These are phyloP conservation scores for Raphanus raphanistrum DNA, from an alignment of 345 rosid genomes.

Conservation along the genomic window DNA sequence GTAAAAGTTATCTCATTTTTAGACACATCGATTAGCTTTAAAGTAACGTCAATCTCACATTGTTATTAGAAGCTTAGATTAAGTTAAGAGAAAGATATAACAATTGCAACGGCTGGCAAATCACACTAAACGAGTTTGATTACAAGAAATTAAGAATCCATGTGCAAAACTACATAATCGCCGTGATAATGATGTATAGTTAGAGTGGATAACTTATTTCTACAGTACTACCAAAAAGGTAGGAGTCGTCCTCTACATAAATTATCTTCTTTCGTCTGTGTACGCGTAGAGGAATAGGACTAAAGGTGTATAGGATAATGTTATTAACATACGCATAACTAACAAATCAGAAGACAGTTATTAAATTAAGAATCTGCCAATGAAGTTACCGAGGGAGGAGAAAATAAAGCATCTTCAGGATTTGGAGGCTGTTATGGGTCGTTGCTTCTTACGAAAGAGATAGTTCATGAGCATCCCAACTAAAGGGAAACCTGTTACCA, in stretches of 20 bases:
- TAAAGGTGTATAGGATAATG: not conserved
- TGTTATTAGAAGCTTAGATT: too few species aligned
- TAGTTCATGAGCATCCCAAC: slow-evolving; percentile 50
- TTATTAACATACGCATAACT: not conserved
- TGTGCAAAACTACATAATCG: too few species aligned
- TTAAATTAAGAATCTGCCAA: not conserved
- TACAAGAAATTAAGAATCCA: too few species aligned
- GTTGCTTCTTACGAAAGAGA: slow-evolving; percentile 51
- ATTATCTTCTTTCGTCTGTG: not conserved
- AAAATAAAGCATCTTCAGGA: slow-evolving; percentile 1
- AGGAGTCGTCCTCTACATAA: not conserved
- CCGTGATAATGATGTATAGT: too few species aligned
- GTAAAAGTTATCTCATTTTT: too few species aligned
- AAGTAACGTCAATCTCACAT: too few species aligned
- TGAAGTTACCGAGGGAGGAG: not conserved
- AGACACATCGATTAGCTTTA: too few species aligned
- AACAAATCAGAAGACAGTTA: not conserved
- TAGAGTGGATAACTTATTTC: not conserved
- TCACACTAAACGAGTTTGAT: too few species aligned
- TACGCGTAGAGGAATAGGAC: not conserved
- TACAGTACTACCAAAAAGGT: not conserved
- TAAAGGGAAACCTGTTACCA: slow-evolving; percentile 63
- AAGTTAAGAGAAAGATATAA: too few species aligned
- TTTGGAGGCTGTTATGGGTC: not conserved
- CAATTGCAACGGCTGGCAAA: too few species aligned